Base-by-base conservation (phyloP, 495 filamentous ascomycete genomes). In the Extremus antarcticus region DNA sequence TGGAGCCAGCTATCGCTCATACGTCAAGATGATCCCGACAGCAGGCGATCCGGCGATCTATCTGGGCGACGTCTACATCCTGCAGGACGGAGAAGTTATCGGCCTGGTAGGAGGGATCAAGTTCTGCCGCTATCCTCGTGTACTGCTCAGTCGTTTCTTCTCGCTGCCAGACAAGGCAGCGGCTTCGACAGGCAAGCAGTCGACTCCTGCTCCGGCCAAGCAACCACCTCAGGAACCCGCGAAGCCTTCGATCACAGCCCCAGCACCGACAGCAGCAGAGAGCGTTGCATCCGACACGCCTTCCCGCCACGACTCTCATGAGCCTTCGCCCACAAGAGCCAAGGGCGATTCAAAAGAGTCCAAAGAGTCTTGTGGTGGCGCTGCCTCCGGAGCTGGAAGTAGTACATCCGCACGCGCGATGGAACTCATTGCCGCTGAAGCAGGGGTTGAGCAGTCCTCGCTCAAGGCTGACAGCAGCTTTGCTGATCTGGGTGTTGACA, bases 111-210 rank as follows among this genome's bases (percentile, higher is more conserved):
- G 51, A 16, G 64, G 70, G 32, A 65, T 72, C 52, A 71, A 72
- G 59, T 72, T 72, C 63, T 69, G 71, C 55, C 65, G 68, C 40
- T 68, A 71, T 49, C 70, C 70, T n/a, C 70, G 70, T 46, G 59
- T 63, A 10, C 63, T 67, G 32, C 55, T 72, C 43, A 70, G 69
- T 62, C 66, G 64, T 24, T 71, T 59, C 67, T 62, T 62, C 35
- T 39, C 35, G 57, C 69, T 35, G 45, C 61, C 58, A 54, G 57
- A 55, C 25, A 61, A 63, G 54, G 48, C 35, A 39, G 35, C n/a
- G n/a, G 35, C 35, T 39, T 9, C 35, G 9, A n/a, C n/a, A n/a
- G 35, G 9, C 35, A 39, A 39, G 35, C 43, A n/a, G 25, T 3
- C 21, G n/a, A 13, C 50, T 50, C 45, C 57, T 50, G 29, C 47